Percentiles rank a stretch among this genome's conserved stretches.
Evolutionary conservation across 768 basidiomycete species (phyloP).

Genomic region (Termitomyces sp.): DNA sequence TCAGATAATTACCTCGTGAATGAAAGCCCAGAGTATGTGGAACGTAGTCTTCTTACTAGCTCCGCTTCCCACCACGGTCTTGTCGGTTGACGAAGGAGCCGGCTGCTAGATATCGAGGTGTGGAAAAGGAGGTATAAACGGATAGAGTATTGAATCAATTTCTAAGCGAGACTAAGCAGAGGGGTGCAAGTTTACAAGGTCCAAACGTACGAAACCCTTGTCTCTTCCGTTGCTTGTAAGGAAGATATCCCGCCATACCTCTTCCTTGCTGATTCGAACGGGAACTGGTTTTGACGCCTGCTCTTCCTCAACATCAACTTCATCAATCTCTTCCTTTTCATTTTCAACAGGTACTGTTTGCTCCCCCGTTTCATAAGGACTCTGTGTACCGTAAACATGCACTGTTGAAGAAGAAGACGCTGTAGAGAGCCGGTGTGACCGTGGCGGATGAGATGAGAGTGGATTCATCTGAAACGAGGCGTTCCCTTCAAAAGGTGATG

Average conservation of each 20-base stretch:
- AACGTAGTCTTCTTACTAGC: slow-evolving; percentile 53
- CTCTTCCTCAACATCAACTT: slow-evolving; percentile 39
- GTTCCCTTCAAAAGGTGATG: slow-evolving; percentile 51
- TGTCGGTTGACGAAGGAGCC: slow-evolving; percentile 39
- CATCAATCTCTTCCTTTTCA: slow-evolving; percentile 29
- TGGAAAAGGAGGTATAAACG: slow-evolving; percentile 72
- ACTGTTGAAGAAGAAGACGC: slow-evolving; percentile 27
- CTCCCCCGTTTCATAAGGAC: slow-evolving; percentile 39
- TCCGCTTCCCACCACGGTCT: slow-evolving; percentile 50
- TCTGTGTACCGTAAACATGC: slow-evolving; percentile 29
- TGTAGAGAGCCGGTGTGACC: slow-evolving; percentile 62
- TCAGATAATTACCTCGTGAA: slow-evolving; percentile 51
- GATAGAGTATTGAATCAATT: slow-evolving; percentile 83
- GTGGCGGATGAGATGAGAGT: slow-evolving; percentile 70
- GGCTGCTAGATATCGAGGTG: slow-evolving; percentile 37
- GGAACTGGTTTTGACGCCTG: slow-evolving; percentile 40
- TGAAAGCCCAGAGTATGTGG: slow-evolving; percentile 64
- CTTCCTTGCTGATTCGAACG: slow-evolving; percentile 48
- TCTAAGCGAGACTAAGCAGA: slow-evolving; percentile 35
- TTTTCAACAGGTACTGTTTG: slow-evolving; percentile 29
- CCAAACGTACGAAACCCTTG: slow-evolving; percentile 69
- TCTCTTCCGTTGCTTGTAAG: slow-evolving; percentile 76
- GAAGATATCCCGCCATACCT: slow-evolving; percentile 78
- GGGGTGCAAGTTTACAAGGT: neutral
- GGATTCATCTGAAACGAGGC: slow-evolving; percentile 80